phyloP scores from a whole-genome alignment of 148 eudicot genomes.

The Camellia sinensis region DNA sequence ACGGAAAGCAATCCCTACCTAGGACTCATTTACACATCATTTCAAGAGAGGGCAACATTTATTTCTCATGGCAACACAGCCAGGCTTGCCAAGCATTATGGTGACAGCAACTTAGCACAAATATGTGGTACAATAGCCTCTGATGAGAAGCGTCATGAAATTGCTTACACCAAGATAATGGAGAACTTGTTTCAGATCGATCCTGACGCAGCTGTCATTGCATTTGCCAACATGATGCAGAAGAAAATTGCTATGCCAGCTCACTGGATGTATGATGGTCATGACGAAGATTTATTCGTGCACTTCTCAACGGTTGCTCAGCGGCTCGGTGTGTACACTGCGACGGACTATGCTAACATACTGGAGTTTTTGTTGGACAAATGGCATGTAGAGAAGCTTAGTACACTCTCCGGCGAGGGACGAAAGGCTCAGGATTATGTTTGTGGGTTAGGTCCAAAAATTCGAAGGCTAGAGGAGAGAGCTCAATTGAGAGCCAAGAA shows the following conservation, averaged over 20 bases:
- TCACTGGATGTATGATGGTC: constrained; percentile 37
- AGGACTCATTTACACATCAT: constrained; percentile 38
- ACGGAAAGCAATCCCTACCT: constrained; percentile 36
- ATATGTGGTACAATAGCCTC: constrained; percentile 38
- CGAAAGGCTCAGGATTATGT: constrained; percentile 29
- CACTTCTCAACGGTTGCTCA: constrained; percentile 35
- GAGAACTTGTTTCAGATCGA: constrained; percentile 39
- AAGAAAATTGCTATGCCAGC: constrained; percentile 42
- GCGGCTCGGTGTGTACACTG: constrained; percentile 33
- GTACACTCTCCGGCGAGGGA: constrained; percentile 27
- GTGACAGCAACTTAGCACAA: constrained; percentile 35
- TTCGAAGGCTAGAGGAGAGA: constrained; percentile 30
- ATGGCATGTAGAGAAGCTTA: constrained; percentile 31
- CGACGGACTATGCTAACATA: constrained; percentile 32
- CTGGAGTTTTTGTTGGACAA: constrained; percentile 27
- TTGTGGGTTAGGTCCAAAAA: constrained; percentile 27
- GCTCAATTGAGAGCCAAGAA: constrained; percentile 28
- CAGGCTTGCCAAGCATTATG: constrained; percentile 36
- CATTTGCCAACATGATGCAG: constrained; percentile 41
- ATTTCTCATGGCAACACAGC: constrained; percentile 41
- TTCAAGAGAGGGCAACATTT: constrained; percentile 42
- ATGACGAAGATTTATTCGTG: constrained; percentile 25
- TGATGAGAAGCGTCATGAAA: constrained; percentile 41
- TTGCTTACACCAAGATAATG: constrained; percentile 34
- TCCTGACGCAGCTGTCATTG: constrained; percentile 27